A percentile compares a stretch with the other conserved stretches of the same genome.
Conservation (phyloP, 352 stramenopile genomes). For the Phytophthora pseudosyringae region DNA sequence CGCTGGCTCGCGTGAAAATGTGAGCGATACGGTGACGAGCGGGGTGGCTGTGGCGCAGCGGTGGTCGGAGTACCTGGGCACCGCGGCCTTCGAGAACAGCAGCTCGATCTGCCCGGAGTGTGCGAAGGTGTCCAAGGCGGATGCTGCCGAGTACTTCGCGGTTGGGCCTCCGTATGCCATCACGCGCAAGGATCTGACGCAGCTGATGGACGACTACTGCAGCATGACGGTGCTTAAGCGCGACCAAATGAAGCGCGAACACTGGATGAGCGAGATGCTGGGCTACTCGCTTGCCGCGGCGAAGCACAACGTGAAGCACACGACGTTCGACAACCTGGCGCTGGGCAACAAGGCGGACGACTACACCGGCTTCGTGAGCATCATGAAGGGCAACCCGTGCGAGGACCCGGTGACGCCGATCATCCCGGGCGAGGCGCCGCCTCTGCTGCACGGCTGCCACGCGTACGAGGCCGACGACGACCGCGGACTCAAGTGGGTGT, state of each 20-base stretch:
- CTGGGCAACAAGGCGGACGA: constrained; percentile 58
- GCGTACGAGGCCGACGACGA: constrained; percentile 53
- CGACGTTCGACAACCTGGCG: constrained; percentile 78
- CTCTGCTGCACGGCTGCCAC: constrained; percentile 54
- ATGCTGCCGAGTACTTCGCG: constrained; percentile 58
- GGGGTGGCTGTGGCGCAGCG: constrained; percentile 69
- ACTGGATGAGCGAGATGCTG: constrained; percentile 59
- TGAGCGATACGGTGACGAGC: constrained; percentile 50
- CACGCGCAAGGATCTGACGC: constrained; percentile 54
- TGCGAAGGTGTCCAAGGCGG: constrained; percentile 39
- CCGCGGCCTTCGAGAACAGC: constrained; percentile 52
- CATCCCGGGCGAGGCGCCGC: constrained; percentile 51
- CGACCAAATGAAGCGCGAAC: constrained; percentile 40
- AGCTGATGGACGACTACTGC: constrained; percentile 72
- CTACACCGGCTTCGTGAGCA: constrained; percentile 64
- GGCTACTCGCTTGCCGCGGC: constrained; percentile 63
- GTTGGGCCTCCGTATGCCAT: constrained; percentile 70
- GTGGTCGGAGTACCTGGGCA: constrained; percentile 43
- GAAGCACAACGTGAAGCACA: constrained; percentile 77
- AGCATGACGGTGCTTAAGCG: constrained; percentile 61
- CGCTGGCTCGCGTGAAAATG: constrained; percentile 48
- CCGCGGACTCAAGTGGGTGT: constrained; percentile 63
- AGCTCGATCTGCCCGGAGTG: constrained; percentile 64
- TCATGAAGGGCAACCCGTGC: constrained; percentile 71
- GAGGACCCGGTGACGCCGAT: constrained; percentile 48